A percentile compares a stretch with the other conserved stretches of the same genome.
phyloP scores from a whole-genome alignment of 1,284 basidiomycete genomes.

The Omphalotus olearius region DNA sequence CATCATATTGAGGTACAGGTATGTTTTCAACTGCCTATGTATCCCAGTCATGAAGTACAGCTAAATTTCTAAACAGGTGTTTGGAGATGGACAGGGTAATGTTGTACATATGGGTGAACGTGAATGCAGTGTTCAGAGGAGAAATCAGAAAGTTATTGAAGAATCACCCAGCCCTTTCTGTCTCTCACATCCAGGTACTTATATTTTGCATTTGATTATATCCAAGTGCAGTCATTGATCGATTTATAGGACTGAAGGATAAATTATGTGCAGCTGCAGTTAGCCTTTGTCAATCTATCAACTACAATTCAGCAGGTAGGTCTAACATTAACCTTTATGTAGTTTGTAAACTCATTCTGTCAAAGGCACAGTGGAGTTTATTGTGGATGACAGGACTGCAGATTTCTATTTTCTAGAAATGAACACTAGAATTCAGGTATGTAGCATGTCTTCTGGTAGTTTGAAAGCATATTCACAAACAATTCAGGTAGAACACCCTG shows the following conservation, averaged over 20 bases:
- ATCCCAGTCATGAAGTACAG: background rate
- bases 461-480: background rate
- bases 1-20: constrained; percentile 70
- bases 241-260: constrained; percentile 35
- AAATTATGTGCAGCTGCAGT: constrained; percentile 53
- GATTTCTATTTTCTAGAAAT: constrained; percentile 73
- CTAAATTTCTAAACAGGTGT: constrained; percentile 35
- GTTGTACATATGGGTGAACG: constrained; percentile 67
- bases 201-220: no score
- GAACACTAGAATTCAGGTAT: constrained; percentile 66
- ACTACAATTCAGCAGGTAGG: constrained; percentile 56
- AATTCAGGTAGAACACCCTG: constrained; percentile 60
- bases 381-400: constrained; percentile 52
- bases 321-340: no score
- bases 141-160: constrained; percentile 75
- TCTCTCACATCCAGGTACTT: constrained; percentile 30
- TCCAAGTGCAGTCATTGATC: no score
- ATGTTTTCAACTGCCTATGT: background rate
- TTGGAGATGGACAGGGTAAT: constrained; percentile 58
- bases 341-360: background rate
- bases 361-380: constrained; percentile 67
- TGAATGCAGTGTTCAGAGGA: constrained; percentile 67
- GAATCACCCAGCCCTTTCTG: constrained; percentile 60
- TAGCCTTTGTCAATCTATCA: constrained; percentile 43
- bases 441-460: constrained; percentile 5